These are phyloP conservation scores for Amorphotheca resinae DNA, from an alignment of 495 filamentous ascomycete species.

Conservation along the genomic window DNA sequence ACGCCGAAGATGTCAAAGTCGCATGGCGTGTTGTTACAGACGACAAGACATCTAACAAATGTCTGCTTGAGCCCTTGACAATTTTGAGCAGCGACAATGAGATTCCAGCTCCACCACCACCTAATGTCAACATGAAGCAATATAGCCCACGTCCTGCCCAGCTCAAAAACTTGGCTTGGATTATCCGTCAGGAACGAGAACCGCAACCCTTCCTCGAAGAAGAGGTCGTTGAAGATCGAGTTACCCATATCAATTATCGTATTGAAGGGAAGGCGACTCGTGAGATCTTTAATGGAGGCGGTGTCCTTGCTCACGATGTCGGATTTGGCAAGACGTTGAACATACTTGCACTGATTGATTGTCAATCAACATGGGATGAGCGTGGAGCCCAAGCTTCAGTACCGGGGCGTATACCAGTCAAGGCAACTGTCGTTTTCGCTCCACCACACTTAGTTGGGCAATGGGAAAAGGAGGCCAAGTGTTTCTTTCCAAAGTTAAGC, in stretches of 20 bases:
- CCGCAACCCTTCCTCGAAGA: slow-evolving; percentile 41
- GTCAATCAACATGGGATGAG: neutral
- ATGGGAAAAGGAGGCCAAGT: slow-evolving; percentile 49
- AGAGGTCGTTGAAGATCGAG: slow-evolving; percentile 55
- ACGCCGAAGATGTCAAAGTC: slow-evolving; percentile 12
- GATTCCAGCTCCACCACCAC: slow-evolving; percentile 30
- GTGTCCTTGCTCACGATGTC: slow-evolving; percentile 64
- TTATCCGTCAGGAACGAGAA: slow-evolving; percentile 45
- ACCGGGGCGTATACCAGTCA: slow-evolving; percentile 33
- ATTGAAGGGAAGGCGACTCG: slow-evolving; percentile 45
- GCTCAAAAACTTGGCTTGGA: slow-evolving; percentile 51
- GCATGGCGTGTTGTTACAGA: slow-evolving; percentile 42
- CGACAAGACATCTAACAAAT: slow-evolving; percentile 15
- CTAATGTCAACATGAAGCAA: slow-evolving; percentile 24
- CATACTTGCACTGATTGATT: slow-evolving; percentile 48
- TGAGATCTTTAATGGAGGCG: slow-evolving; percentile 41
- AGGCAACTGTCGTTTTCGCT: slow-evolving; percentile 59
- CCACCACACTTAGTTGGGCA: slow-evolving; percentile 51
- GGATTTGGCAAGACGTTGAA: slow-evolving; percentile 76
- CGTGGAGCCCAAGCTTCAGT: neutral
- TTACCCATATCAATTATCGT: slow-evolving; percentile 47
- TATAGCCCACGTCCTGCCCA: slow-evolving; percentile 40
- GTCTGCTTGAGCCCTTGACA: neutral
- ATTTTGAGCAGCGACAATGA: slow-evolving; percentile 27
- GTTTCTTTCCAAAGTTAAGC: slow-evolving; percentile 37